A percentile compares a stretch with the other conserved stretches of the same genome.
These are phyloP conservation scores for Pseudozyma hubeiensis DNA, from an alignment of 1,284 basidiomycete genomes.

Conservation along the genomic window DNA sequence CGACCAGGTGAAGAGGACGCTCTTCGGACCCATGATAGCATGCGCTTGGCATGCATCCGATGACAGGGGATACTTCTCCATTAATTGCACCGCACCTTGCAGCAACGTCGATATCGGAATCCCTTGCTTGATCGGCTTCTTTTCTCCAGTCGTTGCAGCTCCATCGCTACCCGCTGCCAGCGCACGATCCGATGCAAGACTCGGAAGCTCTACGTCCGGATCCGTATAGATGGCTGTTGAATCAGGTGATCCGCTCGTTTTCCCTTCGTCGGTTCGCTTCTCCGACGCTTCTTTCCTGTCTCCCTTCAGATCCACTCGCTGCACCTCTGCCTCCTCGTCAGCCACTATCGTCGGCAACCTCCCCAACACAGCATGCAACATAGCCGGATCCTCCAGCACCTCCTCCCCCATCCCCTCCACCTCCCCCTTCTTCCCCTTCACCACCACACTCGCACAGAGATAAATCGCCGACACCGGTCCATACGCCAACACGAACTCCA, in stretches of 20 bases:
- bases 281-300: background rate
- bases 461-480: conserved; percentile 85
- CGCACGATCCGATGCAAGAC: conserved; percentile 26
- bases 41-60: conserved; percentile 19
- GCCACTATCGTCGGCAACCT: conserved; percentile 23
- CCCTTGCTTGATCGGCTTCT: background rate
- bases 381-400: conserved; percentile 45
- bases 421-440: conserved; percentile 23
- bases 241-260: background rate
- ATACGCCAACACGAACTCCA: conserved; percentile 85
- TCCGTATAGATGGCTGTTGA: conserved; percentile 27
- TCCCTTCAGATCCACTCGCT: background rate
- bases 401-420: conserved; percentile 25
- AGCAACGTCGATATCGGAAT: conserved; percentile 26
- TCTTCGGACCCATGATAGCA: conserved; percentile 43
- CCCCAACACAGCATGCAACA: conserved; percentile 49
- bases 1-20: conserved; percentile 55
- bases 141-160: background rate
- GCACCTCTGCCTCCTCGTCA: background rate
- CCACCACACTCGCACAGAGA: conserved; percentile 77
- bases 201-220: conserved; percentile 48
- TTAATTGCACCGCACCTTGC: conserved; percentile 19
- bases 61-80: conserved; percentile 15
- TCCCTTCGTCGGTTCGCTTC: background rate
- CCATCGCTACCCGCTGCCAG: background rate